Percentiles rank a stretch among this genome's conserved stretches.
Conservation (phyloP, 139 green algal species). For the Protoeuglena noctilucae region DNA sequence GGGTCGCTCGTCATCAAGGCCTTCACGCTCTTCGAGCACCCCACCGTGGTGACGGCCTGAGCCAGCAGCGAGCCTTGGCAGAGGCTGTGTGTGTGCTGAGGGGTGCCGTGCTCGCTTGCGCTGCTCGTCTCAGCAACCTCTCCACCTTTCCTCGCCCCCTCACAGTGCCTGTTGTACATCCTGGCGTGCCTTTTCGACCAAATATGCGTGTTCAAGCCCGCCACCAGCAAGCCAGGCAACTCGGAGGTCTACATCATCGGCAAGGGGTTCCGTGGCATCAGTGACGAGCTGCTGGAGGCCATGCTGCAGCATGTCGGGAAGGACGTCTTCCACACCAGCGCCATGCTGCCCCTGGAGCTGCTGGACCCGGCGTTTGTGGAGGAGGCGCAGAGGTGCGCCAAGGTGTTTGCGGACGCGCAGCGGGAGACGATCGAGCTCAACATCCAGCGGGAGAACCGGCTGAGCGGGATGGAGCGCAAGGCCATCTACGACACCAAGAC, state of each 20-base stretch:
- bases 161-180: conserved; percentile 19
- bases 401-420: conserved; percentile 5
- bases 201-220: conserved; percentile 26
- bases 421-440: conserved; percentile 17
- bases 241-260: conserved; percentile 25
- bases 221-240: conserved; percentile 32
- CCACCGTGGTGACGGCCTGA: too few species aligned
- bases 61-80: too few species aligned
- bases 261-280: conserved; percentile 16
- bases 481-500: conserved; percentile 14
- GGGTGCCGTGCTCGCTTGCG: too few species aligned
- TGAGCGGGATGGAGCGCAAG: not conserved
- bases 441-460: conserved; percentile 1
- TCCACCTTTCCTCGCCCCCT: too few species aligned
- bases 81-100: too few species aligned
- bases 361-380: conserved; percentile 9
- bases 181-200: conserved; percentile 21
- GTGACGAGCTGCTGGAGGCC: not conserved
- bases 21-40: conserved; percentile 32
- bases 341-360: conserved; percentile 4
- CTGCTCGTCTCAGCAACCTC: too few species aligned
- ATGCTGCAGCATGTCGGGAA: conserved; percentile 14
- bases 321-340: conserved; percentile 10
- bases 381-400: not conserved
- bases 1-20: conserved; percentile 29